These are phyloP conservation scores for Xylaria flabelliformis DNA, from an alignment of 495 filamentous ascomycete species.

Conservation along the genomic window DNA sequence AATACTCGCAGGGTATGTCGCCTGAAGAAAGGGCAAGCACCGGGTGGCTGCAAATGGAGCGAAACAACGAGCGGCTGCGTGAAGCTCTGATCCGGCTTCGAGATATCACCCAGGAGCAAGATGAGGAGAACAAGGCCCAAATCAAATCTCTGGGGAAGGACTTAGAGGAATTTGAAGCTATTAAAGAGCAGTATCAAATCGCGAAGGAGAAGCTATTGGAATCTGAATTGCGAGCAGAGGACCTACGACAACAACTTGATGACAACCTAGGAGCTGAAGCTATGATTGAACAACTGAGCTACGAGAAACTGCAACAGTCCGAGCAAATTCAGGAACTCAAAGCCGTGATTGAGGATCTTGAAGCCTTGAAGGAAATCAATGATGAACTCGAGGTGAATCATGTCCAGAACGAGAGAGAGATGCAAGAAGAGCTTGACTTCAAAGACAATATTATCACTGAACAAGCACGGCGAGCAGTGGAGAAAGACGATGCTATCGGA, in stretches of 20 bases:
- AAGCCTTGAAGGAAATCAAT: slow-evolving; percentile 85
- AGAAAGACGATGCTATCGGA: slow-evolving; percentile 77
- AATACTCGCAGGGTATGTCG: slow-evolving; percentile 81
- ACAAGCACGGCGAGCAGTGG: slow-evolving; percentile 65
- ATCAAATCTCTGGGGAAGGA: slow-evolving; percentile 83
- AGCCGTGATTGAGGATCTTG: slow-evolving; percentile 80
- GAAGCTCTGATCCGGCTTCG: slow-evolving; percentile 84
- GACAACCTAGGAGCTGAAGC: slow-evolving; percentile 85
- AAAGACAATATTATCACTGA: slow-evolving; percentile 79
- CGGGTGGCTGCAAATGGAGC: slow-evolving; percentile 90
- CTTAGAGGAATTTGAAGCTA: slow-evolving; percentile 68
- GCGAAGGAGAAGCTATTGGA: slow-evolving; percentile 74
- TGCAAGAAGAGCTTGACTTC: slow-evolving; percentile 91
- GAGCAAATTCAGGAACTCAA: slow-evolving; percentile 85
- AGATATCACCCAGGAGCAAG: slow-evolving; percentile 85
- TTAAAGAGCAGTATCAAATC: slow-evolving; percentile 74
- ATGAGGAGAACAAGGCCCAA: slow-evolving; percentile 76
- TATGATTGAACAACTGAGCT: slow-evolving; percentile 90
- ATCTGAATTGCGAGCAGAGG: slow-evolving; percentile 78
- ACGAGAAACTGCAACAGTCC: slow-evolving; percentile 79
- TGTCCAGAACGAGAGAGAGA: slow-evolving; percentile 87
- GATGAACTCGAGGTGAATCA: slow-evolving; percentile 95
- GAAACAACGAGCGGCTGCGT: slow-evolving; percentile 83
- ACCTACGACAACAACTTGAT: slow-evolving; percentile 90
- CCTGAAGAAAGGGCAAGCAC: slow-evolving; percentile 85